Evolutionary conservation across 2,329 filamentous ascomycete genomes (phyloP).

Genomic region (Leptographium lundbergii): DNA sequence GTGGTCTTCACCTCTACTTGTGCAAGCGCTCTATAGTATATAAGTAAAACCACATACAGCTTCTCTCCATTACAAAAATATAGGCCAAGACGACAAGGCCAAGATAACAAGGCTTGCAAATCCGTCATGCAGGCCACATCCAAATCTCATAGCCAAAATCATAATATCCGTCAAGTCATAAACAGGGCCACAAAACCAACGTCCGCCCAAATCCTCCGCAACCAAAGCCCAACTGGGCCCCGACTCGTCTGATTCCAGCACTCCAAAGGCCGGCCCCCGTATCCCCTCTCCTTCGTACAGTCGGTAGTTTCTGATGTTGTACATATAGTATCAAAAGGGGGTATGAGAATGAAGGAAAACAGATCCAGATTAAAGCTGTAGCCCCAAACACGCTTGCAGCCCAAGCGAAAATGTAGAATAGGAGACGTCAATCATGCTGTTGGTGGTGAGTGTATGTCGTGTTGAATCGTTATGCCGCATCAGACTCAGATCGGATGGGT

Average conservation of each 20-base stretch:
- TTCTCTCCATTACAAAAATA: neutral
- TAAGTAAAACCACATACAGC: neutral
- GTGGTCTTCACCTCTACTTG: neutral
- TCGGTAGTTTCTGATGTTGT: neutral
- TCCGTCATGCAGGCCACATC: constrained; percentile 1
- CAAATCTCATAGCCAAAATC: constrained; percentile 11
- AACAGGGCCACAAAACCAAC: constrained; percentile 3
- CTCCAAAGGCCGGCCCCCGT: neutral
- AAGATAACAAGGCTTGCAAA: constrained; percentile 1
- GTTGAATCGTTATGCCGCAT: neutral
- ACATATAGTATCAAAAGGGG: neutral
- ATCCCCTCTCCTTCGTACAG: neutral
- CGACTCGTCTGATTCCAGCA: neutral
- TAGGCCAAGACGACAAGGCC: neutral
- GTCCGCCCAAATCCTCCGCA: neutral
- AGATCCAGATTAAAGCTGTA: neutral
- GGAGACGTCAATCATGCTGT: neutral
- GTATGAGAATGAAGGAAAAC: neutral
- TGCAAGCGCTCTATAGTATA: constrained; percentile 1
- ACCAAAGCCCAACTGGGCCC: neutral
- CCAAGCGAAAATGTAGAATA: neutral
- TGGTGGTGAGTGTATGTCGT: neutral
- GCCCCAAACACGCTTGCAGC: neutral
- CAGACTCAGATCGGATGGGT: constrained; percentile 7
- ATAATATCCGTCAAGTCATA: constrained; percentile 9